Conservation (phyloP, 139 green algal genomes). For the Chlamydomonas schloesseri region DNA sequence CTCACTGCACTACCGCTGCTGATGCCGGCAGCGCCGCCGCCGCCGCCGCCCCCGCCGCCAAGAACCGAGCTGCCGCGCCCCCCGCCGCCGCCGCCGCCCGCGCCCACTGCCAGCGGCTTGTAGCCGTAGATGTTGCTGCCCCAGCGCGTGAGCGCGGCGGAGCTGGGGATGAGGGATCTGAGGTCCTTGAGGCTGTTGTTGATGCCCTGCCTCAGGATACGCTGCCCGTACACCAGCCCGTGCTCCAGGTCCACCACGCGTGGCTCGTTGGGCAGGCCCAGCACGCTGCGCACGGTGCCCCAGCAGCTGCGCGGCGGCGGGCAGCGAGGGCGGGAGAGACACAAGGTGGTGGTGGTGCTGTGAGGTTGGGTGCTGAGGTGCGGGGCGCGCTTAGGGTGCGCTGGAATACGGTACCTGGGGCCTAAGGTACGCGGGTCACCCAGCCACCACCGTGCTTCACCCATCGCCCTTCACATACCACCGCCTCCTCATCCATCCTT, state of each 20-base stretch:
- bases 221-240: conserved; percentile 38
- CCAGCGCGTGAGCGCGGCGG: conserved; percentile 3
- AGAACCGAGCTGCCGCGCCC: background rate
- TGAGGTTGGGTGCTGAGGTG: too few species aligned
- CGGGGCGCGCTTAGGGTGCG: too few species aligned
- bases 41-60: background rate
- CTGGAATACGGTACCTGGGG: too few species aligned
- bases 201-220: conserved; percentile 19
- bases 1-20: background rate
- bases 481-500: too few species aligned
- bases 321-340: too few species aligned
- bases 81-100: background rate
- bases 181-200: conserved; percentile 43
- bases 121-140: background rate
- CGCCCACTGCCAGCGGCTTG: background rate
- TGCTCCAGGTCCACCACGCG: conserved; percentile 37
- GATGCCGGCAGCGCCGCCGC: background rate
- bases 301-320: background rate
- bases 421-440: too few species aligned
- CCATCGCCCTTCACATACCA: too few species aligned
- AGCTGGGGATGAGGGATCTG: background rate
- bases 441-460: too few species aligned
- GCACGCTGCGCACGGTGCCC: background rate
- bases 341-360: too few species aligned
- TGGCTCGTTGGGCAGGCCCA: conserved; percentile 8